phyloP scores from a whole-genome alignment of 768 basidiomycete species.

The Inosperma sp. region DNA sequence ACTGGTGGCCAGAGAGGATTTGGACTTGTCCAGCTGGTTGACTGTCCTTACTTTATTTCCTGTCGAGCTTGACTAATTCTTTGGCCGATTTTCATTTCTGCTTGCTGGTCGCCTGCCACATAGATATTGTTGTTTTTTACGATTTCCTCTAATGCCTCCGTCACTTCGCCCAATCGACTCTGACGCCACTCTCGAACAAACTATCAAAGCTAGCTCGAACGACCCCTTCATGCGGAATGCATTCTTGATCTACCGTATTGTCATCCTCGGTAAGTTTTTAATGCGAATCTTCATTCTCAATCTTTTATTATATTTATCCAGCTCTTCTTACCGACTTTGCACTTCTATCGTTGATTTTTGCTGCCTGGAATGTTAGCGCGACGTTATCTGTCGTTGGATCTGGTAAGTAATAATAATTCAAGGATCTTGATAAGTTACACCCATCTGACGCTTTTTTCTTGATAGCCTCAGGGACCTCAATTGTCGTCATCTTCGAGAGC shows the following conservation, averaged over 20 bases:
- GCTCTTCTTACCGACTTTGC: slow-evolving; percentile 49
- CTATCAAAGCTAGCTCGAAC: not conserved
- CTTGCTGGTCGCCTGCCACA: slow-evolving; percentile 13
- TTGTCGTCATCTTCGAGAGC: slow-evolving; percentile 47
- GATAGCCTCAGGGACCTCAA: slow-evolving; percentile 44
- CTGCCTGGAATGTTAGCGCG: slow-evolving; percentile 52
- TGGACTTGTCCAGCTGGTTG: slow-evolving; percentile 8
- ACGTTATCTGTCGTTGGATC: slow-evolving; percentile 31
- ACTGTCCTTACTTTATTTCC: slow-evolving; percentile 1
- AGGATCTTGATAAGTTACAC: not conserved
- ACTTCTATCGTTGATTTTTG: slow-evolving; percentile 49
- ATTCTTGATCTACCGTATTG: slow-evolving; percentile 54
- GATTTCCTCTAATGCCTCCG: slow-evolving; percentile 14
- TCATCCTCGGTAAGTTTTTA: slow-evolving; percentile 48
- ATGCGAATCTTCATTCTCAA: not conserved
- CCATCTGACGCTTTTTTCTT: not conserved
- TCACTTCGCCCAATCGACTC: slow-evolving; percentile 10
- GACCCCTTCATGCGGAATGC: slow-evolving; percentile 38
- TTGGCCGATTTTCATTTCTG: slow-evolving; percentile 8
- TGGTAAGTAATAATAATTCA: slow-evolving; percentile 28
- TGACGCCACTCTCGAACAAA: not conserved
- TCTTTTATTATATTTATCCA: slow-evolving; percentile 17
- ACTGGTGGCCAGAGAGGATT: slow-evolving; percentile 29
- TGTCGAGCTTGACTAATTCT: slow-evolving; percentile 12
- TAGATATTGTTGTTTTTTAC: not conserved